Conservation (phyloP, 108 stramenopile species). For the Skeletonema grethae region DNA sequence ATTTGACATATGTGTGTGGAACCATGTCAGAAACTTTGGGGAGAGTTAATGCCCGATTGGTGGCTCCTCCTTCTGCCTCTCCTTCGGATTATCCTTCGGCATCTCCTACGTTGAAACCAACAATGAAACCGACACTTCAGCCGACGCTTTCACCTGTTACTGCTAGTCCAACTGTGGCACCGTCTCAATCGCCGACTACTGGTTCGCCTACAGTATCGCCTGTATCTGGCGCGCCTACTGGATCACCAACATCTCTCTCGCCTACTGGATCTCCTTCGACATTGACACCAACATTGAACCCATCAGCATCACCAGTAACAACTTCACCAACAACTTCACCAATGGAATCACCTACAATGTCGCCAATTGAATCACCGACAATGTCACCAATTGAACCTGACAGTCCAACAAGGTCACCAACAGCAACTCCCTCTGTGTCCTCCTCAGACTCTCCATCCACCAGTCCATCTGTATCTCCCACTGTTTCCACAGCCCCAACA, state of each 20-base stretch:
- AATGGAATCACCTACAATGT: neutral
- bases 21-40: conserved; percentile 27
- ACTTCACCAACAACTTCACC: conserved; percentile 3
- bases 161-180: conserved; percentile 8
- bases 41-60: conserved; percentile 12
- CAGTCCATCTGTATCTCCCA: conserved; percentile 9
- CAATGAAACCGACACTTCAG: conserved; percentile 11
- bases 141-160: neutral
- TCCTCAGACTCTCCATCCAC: conserved; percentile 5
- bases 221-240: neutral
- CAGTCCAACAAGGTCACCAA: conserved; percentile 5
- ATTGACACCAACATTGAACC: neutral
- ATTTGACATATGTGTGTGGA: conserved; percentile 40
- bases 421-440: neutral
- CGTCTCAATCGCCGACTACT: neutral
- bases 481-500: conserved; percentile 13
- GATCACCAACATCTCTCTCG: neutral
- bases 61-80: conserved; percentile 13
- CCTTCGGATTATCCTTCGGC: conserved; percentile 18
- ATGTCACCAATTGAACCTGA: neutral
- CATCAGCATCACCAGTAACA: conserved; percentile 4
- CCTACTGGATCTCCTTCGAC: conserved; percentile 6
- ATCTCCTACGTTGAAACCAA: conserved; percentile 8
- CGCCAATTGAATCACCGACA: too few relatives aligned
- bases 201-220: conserved; percentile 4